Conservation (phyloP, 129 eudicot genomes). For the Flaveria sonorensis region DNA sequence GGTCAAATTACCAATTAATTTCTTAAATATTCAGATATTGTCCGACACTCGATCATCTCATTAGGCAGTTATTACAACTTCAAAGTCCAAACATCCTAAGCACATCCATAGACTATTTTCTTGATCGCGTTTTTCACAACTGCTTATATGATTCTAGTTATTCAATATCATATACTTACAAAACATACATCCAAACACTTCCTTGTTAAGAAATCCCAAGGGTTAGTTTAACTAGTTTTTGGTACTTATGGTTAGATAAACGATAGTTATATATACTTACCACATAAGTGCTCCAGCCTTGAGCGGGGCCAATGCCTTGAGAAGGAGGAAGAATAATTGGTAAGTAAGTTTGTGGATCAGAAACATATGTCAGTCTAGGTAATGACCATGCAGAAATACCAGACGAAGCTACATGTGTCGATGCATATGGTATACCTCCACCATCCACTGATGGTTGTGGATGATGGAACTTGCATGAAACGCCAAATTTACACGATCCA, state of each 20-base stretch:
- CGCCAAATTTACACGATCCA: slow-evolving; percentile 81
- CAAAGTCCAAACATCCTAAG: slow-evolving; percentile 6
- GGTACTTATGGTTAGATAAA: background rate
- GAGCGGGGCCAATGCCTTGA: slow-evolving; percentile 51
- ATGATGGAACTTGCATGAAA: slow-evolving; percentile 80
- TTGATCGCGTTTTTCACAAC: background rate
- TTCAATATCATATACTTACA: background rate
- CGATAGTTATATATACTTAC: slow-evolving; percentile 31
- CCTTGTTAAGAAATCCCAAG: background rate
- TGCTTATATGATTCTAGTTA: background rate
- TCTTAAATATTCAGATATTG: background rate
- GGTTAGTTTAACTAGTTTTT: background rate
- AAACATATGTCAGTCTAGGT: slow-evolving; percentile 54
- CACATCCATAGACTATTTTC: background rate
- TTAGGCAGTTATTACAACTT: background rate
- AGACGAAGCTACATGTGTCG: slow-evolving; percentile 48
- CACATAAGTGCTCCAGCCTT: slow-evolving; percentile 72
- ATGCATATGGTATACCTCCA: slow-evolving; percentile 38
- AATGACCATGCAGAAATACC: slow-evolving; percentile 57
- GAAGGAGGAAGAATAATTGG: slow-evolving; percentile 55
- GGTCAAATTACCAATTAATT: background rate
- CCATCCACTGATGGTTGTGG: slow-evolving; percentile 62
- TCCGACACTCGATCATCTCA: background rate
- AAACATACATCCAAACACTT: background rate
- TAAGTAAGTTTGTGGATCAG: slow-evolving; percentile 62